Evolutionary conservation across 345 rosid species (phyloP).

Genomic region (Anastatica hierochuntica): DNA sequence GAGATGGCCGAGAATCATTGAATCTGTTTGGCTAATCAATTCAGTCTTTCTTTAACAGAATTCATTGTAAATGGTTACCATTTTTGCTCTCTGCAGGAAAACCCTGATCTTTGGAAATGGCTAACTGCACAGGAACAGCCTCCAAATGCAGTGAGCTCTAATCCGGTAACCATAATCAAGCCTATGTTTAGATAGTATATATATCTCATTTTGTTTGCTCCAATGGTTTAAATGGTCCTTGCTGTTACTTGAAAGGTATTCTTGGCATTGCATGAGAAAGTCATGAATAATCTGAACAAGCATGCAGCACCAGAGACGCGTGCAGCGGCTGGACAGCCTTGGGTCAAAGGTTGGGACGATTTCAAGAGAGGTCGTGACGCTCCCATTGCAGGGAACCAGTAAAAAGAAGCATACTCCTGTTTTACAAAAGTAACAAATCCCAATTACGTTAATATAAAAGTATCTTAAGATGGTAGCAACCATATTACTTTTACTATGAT

Average conservation of each 20-base stretch:
- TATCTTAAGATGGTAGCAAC: too few relatives aligned
- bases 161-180: slow-evolving; percentile 41
- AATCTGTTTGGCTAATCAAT: too few relatives aligned
- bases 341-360: slow-evolving; percentile 37
- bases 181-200: background rate
- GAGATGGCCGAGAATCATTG: too few relatives aligned
- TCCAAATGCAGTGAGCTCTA: slow-evolving; percentile 54
- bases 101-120: slow-evolving; percentile 98
- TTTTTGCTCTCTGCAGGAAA: slow-evolving; percentile 46
- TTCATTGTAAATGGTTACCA: background rate
- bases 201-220: background rate
- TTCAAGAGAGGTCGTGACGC: slow-evolving; percentile 31
- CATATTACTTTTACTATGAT: too few relatives aligned
- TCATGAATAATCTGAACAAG: slow-evolving; percentile 35
- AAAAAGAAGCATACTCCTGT: background rate
- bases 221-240: background rate
- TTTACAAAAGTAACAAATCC: background rate
- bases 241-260: slow-evolving; percentile 44
- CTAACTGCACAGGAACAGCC: slow-evolving; percentile 80
- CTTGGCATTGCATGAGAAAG: slow-evolving; percentile 49
- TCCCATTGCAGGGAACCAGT: slow-evolving; percentile 30
- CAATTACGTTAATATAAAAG: background rate
- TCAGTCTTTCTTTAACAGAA: background rate
- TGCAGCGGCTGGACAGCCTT: slow-evolving; percentile 27
- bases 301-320: slow-evolving; percentile 31